Base-by-base conservation (phyloP, 2,329 filamentous ascomycete genomes). In the Penicillium occitanis region DNA sequence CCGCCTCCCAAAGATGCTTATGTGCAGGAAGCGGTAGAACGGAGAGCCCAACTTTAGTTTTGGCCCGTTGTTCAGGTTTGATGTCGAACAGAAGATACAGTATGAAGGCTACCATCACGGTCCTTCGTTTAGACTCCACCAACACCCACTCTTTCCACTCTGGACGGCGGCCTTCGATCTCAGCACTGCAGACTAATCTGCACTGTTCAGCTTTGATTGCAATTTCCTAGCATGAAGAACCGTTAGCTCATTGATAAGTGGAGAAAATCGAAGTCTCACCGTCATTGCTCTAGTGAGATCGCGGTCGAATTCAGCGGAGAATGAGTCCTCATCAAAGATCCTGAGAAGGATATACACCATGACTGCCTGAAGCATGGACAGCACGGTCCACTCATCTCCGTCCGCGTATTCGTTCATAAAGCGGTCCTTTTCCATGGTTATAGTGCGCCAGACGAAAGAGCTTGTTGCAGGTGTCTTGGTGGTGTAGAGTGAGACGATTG, bases 321-420 rank as follows among this genome's bases (percentile, higher is more conserved):
- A 50, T 28, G 46, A 50, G 11, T 28, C 46, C 22, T 28, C 46
- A 22, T 50, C 46, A 50, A 50, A 50, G 46, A 50, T 50, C 11
- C 46, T 28, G 22, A 50, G 46, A 50, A 50, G 46, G 3, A 50
- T 50, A 28, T 50, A 50, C 46, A 50, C 13, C 22, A 8, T 50
- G 46, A 50, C 11, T 50, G 46, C 46, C 46, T 50, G 46, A 50
- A 50, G 46, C 46, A 50, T 50, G 22, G 46, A 50, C 46, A 50
- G 46, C 22, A 50, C 46, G 28, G 46, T 50, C 46, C 46, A 50
- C 46, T 50, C 46, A 50, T 50, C 46, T 50, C 10, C 22, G 11
- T 25, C 22, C 46, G 25, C 22, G 22, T 50, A 50, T 28, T 50
- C 46, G 22, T 50, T 7, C 46, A 50, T 50, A 28, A 50, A 50